Base-by-base conservation (phyloP, 139 green algal genomes). In the Monoraphidium neglectum region DNA sequence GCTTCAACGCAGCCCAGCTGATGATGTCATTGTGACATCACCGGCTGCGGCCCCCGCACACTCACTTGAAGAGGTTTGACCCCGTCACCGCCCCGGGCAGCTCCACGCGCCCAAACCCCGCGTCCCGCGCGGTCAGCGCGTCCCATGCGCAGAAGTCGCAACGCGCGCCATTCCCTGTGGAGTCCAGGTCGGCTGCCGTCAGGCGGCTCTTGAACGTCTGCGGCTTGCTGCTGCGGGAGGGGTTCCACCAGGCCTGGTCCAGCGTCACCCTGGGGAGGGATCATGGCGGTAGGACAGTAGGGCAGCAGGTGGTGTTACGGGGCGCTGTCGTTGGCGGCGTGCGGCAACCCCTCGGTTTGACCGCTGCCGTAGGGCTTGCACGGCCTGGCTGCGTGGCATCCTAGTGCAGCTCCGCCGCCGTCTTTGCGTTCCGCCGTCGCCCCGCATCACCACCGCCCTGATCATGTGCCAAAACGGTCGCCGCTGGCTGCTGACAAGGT, bases 1-100 rank as follows among this genome's bases (percentile, higher is more conserved):
- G n/a, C n/a, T n/a, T n/a, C n/a, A n/a, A n/a, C n/a, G n/a, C n/a
- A n/a, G n/a, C n/a, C n/a, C n/a, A n/a, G n/a, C n/a, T n/a, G n/a
- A n/a, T n/a, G n/a, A n/a, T n/a, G n/a, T n/a, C n/a, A n/a, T n/a
- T n/a, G n/a, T n/a, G n/a, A n/a, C n/a, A n/a, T n/a, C n/a, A n/a
- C n/a, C n/a, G n/a, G 16, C 23, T 18, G n/a, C 61, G 12, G 6
- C 35, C 61, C 23, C 16, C 16, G 18, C 21, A 38, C 5, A 43
- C 28, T 37, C 66, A 62, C 56, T 97, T 97, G 81, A 97, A 97
- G 18, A 97, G 86, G 78, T 97, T 97, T 72, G 70, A 88, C 26
- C 82, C 92, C 28, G 84, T 89, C 1, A 97, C 89, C 1, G 87
- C 91, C 32, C 72, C 51, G 13, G 63, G 62, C 26, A 79, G 63